phyloP scores from a whole-genome alignment of 306 rosid genomes.

The Glycine tomentella region DNA sequence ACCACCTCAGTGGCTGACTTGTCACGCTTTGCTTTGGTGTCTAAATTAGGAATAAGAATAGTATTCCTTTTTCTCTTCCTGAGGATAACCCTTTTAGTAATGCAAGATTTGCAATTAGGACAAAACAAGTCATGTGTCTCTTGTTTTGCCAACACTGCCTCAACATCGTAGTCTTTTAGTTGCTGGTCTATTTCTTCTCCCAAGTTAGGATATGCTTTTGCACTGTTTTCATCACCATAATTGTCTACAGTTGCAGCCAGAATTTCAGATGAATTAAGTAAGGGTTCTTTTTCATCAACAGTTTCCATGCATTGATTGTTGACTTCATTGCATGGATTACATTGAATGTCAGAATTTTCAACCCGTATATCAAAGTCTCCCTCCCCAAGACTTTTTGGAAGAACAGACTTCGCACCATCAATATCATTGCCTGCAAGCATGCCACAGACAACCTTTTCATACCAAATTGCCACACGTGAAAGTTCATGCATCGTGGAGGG shows the following conservation, averaged over 20 bases:
- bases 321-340: background rate
- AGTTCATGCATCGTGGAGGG: background rate
- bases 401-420: slow-evolving; percentile 36
- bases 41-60: slow-evolving; percentile 22
- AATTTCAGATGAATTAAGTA: slow-evolving; percentile 34
- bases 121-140: slow-evolving; percentile 57
- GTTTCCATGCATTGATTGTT: slow-evolving; percentile 9
- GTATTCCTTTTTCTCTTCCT: slow-evolving; percentile 43
- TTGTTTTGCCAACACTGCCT: slow-evolving; percentile 52
- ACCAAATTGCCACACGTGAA: background rate
- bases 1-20: slow-evolving; percentile 26
- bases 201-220: slow-evolving; percentile 30
- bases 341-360: background rate
- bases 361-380: background rate
- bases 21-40: slow-evolving; percentile 40
- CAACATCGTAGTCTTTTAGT: slow-evolving; percentile 46
- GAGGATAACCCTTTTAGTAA: slow-evolving; percentile 53
- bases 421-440: slow-evolving; percentile 43
- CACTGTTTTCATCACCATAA: slow-evolving; percentile 9
- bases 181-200: slow-evolving; percentile 35
- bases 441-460: slow-evolving; percentile 24
- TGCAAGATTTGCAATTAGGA: slow-evolving; percentile 56
- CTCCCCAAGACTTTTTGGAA: background rate
- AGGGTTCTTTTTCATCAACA: slow-evolving; percentile 17
- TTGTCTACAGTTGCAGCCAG: slow-evolving; percentile 4